Percentiles rank a stretch among this genome's conserved stretches.
phyloP scores from a whole-genome alignment of 208 protist species.

The Vickermania spadyakhi region DNA sequence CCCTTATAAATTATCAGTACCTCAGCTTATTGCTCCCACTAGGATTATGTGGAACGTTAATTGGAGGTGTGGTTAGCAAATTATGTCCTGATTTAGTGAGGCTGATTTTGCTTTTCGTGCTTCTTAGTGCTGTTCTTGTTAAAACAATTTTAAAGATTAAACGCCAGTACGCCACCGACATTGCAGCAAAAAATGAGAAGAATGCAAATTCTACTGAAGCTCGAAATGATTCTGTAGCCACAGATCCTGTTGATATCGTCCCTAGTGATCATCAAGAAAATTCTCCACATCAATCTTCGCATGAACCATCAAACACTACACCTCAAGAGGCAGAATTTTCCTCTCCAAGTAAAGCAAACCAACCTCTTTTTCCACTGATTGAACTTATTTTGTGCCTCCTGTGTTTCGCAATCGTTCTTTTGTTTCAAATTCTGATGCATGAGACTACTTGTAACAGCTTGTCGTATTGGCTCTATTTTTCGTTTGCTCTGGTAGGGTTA shows the following conservation, averaged over 20 bases:
- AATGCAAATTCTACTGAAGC: constrained; percentile 12
- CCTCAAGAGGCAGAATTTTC: constrained; percentile 16
- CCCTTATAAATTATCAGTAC: constrained; percentile 85
- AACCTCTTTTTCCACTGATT: constrained; percentile 42
- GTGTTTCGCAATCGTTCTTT: constrained; percentile 49
- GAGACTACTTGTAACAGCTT: constrained; percentile 26
- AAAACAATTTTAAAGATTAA: constrained; percentile 50
- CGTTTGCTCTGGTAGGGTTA: constrained; percentile 27
- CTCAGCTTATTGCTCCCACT: constrained; percentile 67
- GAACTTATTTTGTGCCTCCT: constrained; percentile 38
- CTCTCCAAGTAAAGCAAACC: not conserved
- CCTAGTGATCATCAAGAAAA: not conserved
- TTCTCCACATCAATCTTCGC: not conserved
- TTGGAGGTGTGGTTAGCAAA: constrained; percentile 62
- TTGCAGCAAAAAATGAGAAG: constrained; percentile 8
- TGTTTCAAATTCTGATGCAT: constrained; percentile 52
- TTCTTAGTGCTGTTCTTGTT: constrained; percentile 54
- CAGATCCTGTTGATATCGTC: not conserved
- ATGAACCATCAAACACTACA: not conserved
- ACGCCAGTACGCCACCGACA: constrained; percentile 32
- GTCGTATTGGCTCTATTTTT: constrained; percentile 36
- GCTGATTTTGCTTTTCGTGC: constrained; percentile 57
- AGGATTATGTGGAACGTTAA: constrained; percentile 53
- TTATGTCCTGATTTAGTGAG: constrained; percentile 73
- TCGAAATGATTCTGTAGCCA: constrained; percentile 2